Percentiles rank a stretch among this genome's conserved stretches.
phyloP scores from a whole-genome alignment of 192 early-diverging fungal genomes.

The Gaertneriomyces semiglobifer region DNA sequence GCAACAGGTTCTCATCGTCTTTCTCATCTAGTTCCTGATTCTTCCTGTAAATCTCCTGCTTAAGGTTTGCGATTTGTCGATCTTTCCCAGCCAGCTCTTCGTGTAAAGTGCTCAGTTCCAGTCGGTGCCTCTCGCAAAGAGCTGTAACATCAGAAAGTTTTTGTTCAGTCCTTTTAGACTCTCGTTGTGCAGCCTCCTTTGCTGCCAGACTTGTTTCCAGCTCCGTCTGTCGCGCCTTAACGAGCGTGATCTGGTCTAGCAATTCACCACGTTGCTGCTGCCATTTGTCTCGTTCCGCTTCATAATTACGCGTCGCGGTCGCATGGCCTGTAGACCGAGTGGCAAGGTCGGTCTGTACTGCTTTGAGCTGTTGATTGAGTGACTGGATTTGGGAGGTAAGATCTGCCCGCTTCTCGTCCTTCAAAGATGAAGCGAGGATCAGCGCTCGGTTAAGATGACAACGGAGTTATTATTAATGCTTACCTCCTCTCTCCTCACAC shows the following conservation, averaged over 20 bases:
- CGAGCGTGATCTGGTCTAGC: constrained; percentile 32
- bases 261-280: constrained; percentile 16
- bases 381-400: constrained; percentile 34
- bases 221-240: constrained; percentile 29
- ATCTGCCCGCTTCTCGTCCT: constrained; percentile 35
- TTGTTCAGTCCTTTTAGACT: constrained; percentile 17
- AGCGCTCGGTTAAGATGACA: neutral
- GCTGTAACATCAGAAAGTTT: constrained; percentile 26
- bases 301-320: constrained; percentile 28
- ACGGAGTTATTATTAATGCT: neutral
- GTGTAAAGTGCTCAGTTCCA: constrained; percentile 14
- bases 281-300: constrained; percentile 34
- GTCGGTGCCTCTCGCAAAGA: neutral
- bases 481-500: constrained; percentile 30
- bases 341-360: constrained; percentile 27
- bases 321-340: constrained; percentile 18
- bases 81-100: constrained; percentile 24
- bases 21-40: constrained; percentile 39
- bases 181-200: constrained; percentile 16
- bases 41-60: constrained; percentile 34
- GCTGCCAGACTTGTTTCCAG: neutral
- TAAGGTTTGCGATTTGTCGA: constrained; percentile 29
- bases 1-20: constrained; percentile 32
- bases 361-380: constrained; percentile 24
- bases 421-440: neutral